Evolutionary conservation across 2,329 filamentous ascomycete species (phyloP), one percentile per base, ranked within the genome.

Genomic region (Berkeleyomyces basicola): DNA sequence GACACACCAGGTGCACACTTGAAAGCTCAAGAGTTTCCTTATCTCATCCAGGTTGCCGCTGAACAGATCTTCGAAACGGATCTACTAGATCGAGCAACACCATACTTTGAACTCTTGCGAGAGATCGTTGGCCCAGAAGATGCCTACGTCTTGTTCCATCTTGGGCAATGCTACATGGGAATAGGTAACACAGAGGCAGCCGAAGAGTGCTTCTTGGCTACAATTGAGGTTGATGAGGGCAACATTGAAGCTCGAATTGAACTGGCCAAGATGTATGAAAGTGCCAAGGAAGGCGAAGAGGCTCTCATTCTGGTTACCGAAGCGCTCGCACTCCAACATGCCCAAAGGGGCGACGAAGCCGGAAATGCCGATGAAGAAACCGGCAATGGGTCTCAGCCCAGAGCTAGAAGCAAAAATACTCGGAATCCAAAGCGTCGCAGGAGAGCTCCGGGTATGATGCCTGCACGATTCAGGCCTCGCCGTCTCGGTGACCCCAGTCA

Each of bases 191-290:
- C 82, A 23, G 77, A 82, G 40, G 82, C 86, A 44, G 90, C 91
- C 0, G 86, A 92, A 69, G 83, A 87, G 66, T 87, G 83, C 69
- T 93, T 91, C 68, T 79, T 89, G 33, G 82, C 82, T 1, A 83
- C 91, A 9, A 83, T 90, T 44, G 82, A 89, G 60, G 79, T 83
- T 64, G 87, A 95, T 66, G 76, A 84, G 53, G 77, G 82, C 47
- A 84, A 86, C 64, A 83, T 92, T 58, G 85, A 90, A 66, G 88
- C 89, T 46, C 85, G 89, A 46, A 83, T 88, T 39, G 83, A 89
- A 68, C 77, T 96, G 7, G 89, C 89, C 10, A 90, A 87, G 68
- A 82, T 96, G 72, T 96, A 95, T 69, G 89, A 95, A 70, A 83
- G 80, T 66, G 80, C 81, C 53, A 84, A 84, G 66, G 82, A 86